Evolutionary conservation across 2,329 filamentous ascomycete species (phyloP), one percentile per base, ranked within the genome.

Genomic region (Clarireedia homoeocarpa): DNA sequence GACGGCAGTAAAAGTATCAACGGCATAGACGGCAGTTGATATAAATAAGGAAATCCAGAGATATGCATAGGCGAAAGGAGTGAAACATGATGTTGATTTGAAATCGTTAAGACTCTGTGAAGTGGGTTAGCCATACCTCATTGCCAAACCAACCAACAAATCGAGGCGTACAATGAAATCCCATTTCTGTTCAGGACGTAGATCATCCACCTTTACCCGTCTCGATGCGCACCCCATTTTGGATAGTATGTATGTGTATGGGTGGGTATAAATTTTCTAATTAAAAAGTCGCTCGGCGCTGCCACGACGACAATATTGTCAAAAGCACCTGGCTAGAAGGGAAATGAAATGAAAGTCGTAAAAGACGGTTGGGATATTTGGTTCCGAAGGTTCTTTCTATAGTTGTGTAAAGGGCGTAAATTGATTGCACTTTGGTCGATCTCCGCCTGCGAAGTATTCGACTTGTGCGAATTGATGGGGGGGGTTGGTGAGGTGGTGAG

Each of bases 1-100:
- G 73, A 96, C 81, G 60, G 91, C 91, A 4, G 91, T 96, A 69
- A 96, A 97, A 59, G 85, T 91, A 73, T 97, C 92, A 69, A 95
- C 88, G 27, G 78, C 84, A 71, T 96, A 96, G 62, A 96, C 91
- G 46, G 89, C 86, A 50, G 92, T 70, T 3, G 90, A 94, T 57
- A 95, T 76, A 52, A 91, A 56, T 46, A 92, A 79, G 64, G 90
- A 87, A 57, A 94, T 77, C 81, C 86, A 94, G 51, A 97, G 80
- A 73, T 91, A 94, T 66, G 77, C 81, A 71, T 96, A 97, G 58
- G 91, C 91, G 62, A 95, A 79, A 7, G 81, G 78, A 1, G 87
- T 81, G 63, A 87, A 84, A 70, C 87, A 91, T 14, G 89, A 92
- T 30, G 81, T 84, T 2, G 88, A 86, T 70, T 86, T 90, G 78